Base-by-base conservation (phyloP, 2,329 filamentous ascomycete species). In the Ceratocystis huliohia region DNA sequence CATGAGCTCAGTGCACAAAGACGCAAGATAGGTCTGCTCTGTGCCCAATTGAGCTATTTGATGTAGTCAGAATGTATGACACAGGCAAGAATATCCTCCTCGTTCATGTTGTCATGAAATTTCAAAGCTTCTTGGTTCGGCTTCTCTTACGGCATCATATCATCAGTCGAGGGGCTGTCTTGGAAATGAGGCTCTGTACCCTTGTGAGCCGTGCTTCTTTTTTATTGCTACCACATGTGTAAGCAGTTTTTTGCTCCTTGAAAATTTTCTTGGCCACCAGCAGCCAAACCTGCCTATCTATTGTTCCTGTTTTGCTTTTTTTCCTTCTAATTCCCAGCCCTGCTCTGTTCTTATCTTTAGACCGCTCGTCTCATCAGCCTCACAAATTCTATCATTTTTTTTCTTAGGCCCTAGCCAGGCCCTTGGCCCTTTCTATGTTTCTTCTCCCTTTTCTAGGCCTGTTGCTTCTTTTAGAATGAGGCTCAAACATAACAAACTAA, bases 401-500 rank as follows among this genome's bases (percentile, higher is more conserved):
- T 4, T 25, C 5, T 46, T 25, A 17, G 30, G 30, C 30, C 7
- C 59, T 8, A 10, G n/a, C 17, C 41, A n/a, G 20, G n/a, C 25
- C 15, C 59, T 62, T 62, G 37, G 53, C 25, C 20, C 25, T 1
- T 37, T 28, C 3, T 45, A 28, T 22, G 2, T n/a, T 22, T 44
- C 20, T 37, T 62, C 59, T 44, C 33, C 33, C 25, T 22, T 44
- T 41, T 62, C 20, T 41, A 45, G 33, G 3, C 20, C 13, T 44
- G 33, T 33, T 45, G 33, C 59, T 45, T 45, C 59, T 62, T 62
- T 62, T 62, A 41, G 37, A 44, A 22, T 62, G 33, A 62, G 59
- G 53, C 53, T 59, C 53, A 30, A 62, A 62, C 59, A 45, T 41
- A 45, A 62, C 59, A 62, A 62, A 62, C 53, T 59, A 59, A 20